A percentile compares a stretch with the other conserved stretches of the same genome.
phyloP scores from a whole-genome alignment of 2,329 filamentous ascomycete genomes.

The Xylariales sp. region DNA sequence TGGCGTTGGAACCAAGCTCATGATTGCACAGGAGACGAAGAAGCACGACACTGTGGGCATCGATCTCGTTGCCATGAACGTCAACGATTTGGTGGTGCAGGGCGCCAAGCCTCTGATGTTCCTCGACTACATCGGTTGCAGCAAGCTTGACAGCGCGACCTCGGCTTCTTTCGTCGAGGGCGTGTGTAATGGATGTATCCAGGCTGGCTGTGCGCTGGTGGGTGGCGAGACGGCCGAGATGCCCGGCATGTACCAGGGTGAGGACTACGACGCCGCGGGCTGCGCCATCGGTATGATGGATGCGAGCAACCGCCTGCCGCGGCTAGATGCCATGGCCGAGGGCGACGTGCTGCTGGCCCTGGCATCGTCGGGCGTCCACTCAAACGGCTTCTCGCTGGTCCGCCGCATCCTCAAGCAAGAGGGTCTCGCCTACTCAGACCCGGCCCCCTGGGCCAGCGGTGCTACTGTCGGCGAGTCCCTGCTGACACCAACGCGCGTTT shows the following conservation, averaged over 20 bases:
- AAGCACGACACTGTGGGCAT: conserved; percentile 95
- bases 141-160: conserved; percentile 72
- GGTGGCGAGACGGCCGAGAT: conserved; percentile 98
- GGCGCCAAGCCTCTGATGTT: conserved; percentile 94
- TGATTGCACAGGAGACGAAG: conserved; percentile 84
- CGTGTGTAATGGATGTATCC: conserved; percentile 80
- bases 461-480: conserved; percentile 67
- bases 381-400: conserved; percentile 96
- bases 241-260: conserved; percentile 86
- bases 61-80: conserved; percentile 97
- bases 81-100: conserved; percentile 95
- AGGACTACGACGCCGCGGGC: conserved; percentile 91
- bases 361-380: conserved; percentile 83
- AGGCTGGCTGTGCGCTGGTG: conserved; percentile 85
- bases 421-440: conserved; percentile 65
- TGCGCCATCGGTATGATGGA: conserved; percentile 82
- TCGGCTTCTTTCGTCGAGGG: conserved; percentile 87
- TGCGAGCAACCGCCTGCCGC: conserved; percentile 66
- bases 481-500: conserved; percentile 87
- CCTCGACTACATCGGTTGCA: conserved; percentile 96
- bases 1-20: conserved; percentile 92
- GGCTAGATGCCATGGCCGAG: conserved; percentile 67
- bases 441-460: conserved; percentile 69
- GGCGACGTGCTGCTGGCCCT: conserved; percentile 87
- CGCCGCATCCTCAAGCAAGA: conserved; percentile 77